Percentiles rank a stretch among this genome's conserved stretches.
Conservation (phyloP, 2,329 filamentous ascomycete genomes). For the Claviceps arundinis region DNA sequence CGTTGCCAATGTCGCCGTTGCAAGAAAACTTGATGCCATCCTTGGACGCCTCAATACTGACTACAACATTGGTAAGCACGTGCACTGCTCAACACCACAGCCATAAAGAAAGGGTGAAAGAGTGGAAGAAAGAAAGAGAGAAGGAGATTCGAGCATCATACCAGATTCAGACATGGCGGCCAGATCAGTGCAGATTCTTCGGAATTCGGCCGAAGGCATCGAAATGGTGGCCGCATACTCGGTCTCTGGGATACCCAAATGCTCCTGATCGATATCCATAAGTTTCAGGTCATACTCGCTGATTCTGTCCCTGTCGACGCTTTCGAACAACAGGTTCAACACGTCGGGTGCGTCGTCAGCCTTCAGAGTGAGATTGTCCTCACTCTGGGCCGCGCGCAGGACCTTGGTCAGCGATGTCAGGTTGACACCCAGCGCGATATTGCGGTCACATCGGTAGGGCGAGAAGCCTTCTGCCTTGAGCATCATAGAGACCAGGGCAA, state of each 20-base stretch:
- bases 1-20: constrained; percentile 90
- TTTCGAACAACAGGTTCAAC: constrained; percentile 93
- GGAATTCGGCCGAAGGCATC: constrained; percentile 84
- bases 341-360: constrained; percentile 93
- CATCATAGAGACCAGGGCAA: constrained; percentile 97
- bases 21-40: constrained; percentile 94
- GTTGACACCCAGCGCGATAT: constrained; percentile 96
- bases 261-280: constrained; percentile 99
- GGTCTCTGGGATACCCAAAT: constrained; percentile 96
- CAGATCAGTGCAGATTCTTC: constrained; percentile 87
- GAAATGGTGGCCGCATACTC: constrained; percentile 86
- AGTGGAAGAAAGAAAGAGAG: not conserved
- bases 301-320: constrained; percentile 70
- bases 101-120: not conserved
- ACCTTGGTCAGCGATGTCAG: constrained; percentile 94
- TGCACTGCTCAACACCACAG: not conserved
- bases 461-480: constrained; percentile 91
- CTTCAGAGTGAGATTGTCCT: constrained; percentile 92
- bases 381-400: constrained; percentile 81
- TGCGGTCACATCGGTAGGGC: constrained; percentile 95
- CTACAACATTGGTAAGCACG: constrained; percentile 30
- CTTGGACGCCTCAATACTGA: constrained; percentile 91
- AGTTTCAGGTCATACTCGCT: constrained; percentile 99
- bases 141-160: constrained; percentile 26
- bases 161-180: constrained; percentile 89